Evolutionary conservation across 2,329 filamentous ascomycete species (phyloP).

Genomic region (Pseudogymnoascus destructans): DNA sequence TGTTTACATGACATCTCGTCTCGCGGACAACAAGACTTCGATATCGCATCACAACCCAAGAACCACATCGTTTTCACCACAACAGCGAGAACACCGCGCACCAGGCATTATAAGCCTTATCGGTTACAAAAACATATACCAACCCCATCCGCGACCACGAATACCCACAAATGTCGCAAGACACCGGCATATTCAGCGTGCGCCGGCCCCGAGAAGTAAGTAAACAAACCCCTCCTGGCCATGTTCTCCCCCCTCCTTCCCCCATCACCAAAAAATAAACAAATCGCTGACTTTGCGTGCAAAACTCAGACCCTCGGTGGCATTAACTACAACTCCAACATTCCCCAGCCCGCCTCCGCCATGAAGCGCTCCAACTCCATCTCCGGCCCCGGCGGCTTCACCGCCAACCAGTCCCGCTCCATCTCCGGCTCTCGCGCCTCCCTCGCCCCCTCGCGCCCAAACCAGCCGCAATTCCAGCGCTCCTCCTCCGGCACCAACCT

Average conservation of each 20-base stretch:
- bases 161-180: constrained; percentile 58
- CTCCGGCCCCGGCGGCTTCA: constrained; percentile 50
- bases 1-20: constrained; percentile 23
- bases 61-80: not conserved
- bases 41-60: not conserved
- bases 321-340: constrained; percentile 67
- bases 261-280: not conserved
- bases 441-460: constrained; percentile 70
- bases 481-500: constrained; percentile 73
- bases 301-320: constrained; percentile 63
- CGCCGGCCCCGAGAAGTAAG: constrained; percentile 81
- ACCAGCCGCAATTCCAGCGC: constrained; percentile 75
- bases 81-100: not conserved
- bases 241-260: not conserved
- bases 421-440: constrained; percentile 75
- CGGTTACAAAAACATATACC: not conserved
- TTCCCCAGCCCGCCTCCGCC: constrained; percentile 83
- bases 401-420: constrained; percentile 63
- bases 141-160: not conserved
- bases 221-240: constrained; percentile 16
- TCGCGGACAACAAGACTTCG: constrained; percentile 5
- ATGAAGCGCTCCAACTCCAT: constrained; percentile 86
- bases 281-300: not conserved
- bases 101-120: not conserved
- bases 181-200: constrained; percentile 79